Evolutionary conservation across 192 early-diverging fungal genomes (phyloP).

Genomic region (Chytriomyces sp.): DNA sequence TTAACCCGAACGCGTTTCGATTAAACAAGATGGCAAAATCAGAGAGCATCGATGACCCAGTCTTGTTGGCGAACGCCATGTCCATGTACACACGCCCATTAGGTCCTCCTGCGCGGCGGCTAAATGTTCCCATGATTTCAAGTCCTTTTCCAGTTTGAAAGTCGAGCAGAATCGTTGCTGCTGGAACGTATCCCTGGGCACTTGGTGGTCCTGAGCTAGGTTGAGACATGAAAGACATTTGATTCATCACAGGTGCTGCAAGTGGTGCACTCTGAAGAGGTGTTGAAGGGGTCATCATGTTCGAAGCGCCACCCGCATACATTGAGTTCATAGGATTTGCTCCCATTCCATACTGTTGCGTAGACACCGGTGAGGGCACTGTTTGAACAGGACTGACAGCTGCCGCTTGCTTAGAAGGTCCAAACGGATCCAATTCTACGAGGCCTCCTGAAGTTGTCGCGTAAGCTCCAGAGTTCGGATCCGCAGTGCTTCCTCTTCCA

Average conservation of each 20-base stretch:
- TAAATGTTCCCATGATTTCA: slow-evolving; percentile 34
- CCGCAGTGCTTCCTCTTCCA: slow-evolving; percentile 5
- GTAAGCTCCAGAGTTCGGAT: not conserved
- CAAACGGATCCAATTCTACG: slow-evolving; percentile 32
- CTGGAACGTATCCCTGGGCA: not conserved
- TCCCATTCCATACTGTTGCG: slow-evolving; percentile 25
- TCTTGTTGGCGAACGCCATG: slow-evolving; percentile 50
- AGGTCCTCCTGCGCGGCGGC: slow-evolving; percentile 31
- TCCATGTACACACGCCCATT: slow-evolving; percentile 44
- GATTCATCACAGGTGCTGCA: not conserved
- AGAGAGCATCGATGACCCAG: slow-evolving; percentile 31
- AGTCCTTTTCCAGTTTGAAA: slow-evolving; percentile 26
- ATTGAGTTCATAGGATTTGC: slow-evolving; percentile 6
- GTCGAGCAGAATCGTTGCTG: slow-evolving; percentile 5
- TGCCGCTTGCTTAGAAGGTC: slow-evolving; percentile 26
- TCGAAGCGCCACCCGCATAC: not conserved
- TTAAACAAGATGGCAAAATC: slow-evolving; percentile 71
- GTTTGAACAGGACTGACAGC: not conserved
- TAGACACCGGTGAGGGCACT: not conserved
- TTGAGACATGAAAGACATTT: not conserved
- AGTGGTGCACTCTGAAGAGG: not conserved
- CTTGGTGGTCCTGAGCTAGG: not conserved
- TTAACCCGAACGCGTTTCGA: slow-evolving; percentile 58
- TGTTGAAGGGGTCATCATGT: not conserved
- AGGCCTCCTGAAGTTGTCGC: slow-evolving; percentile 20